phyloP scores from a whole-genome alignment of 2,329 filamentous ascomycete genomes.

The Cladophialophora exuberans region DNA sequence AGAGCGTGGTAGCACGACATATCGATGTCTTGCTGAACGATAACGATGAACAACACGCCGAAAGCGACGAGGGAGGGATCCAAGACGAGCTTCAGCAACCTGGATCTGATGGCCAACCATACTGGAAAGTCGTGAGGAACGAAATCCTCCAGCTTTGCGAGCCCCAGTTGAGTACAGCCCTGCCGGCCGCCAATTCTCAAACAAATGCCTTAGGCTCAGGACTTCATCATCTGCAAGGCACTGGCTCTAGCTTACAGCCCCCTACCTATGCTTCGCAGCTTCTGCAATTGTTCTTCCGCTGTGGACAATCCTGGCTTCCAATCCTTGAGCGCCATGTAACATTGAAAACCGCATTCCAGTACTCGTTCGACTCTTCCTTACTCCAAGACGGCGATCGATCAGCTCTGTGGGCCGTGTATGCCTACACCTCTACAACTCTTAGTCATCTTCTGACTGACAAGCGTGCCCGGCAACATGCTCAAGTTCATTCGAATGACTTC shows the following conservation, averaged over 20 bases:
- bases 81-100: background rate
- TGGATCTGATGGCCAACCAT: background rate
- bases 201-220: background rate
- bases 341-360: background rate
- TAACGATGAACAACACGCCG: background rate
- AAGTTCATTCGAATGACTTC: background rate
- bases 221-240: background rate
- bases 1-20: background rate
- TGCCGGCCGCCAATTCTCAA: background rate
- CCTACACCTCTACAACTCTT: background rate
- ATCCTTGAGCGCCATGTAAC: conserved; percentile 1
- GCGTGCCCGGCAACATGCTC: background rate
- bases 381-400: background rate
- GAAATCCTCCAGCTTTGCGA: background rate
- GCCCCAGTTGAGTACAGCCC: too few relatives aligned
- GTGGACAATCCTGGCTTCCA: conserved; percentile 1
- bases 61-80: background rate
- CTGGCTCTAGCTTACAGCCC: background rate
- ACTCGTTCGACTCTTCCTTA: background rate
- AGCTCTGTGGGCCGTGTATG: background rate
- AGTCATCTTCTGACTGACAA: background rate
- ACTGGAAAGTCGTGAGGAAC: background rate
- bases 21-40: background rate
- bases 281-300: background rate
- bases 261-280: background rate